These are phyloP conservation scores for Plasmopara halstedii DNA, from an alignment of 352 stramenopile genomes.

Conservation along the genomic window DNA sequence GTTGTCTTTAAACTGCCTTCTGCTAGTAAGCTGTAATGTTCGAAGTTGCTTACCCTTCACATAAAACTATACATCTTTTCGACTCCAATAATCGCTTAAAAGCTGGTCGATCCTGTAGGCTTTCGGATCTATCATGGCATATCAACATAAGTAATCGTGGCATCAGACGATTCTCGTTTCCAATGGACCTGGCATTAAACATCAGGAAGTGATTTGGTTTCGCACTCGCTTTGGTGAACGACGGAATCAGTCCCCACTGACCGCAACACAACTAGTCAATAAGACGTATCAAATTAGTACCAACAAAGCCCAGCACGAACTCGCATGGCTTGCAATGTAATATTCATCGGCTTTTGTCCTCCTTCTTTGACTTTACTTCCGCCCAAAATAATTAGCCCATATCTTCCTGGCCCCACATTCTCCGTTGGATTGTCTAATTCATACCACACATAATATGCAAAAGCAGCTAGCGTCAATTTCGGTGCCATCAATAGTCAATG, in stretches of 20 bases:
- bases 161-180: constrained; percentile 42
- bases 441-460: constrained; percentile 1
- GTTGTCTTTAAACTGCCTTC: not conserved
- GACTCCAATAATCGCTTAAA: constrained; percentile 66
- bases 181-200: constrained; percentile 71
- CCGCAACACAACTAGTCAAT: constrained; percentile 1
- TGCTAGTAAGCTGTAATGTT: not conserved
- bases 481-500: not conserved
- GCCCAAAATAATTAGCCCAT: constrained; percentile 46
- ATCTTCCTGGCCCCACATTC: constrained; percentile 71
- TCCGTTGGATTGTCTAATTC: constrained; percentile 55
- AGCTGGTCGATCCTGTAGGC: constrained; percentile 55
- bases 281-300: not conserved
- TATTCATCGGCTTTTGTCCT: constrained; percentile 9
- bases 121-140: constrained; percentile 45
- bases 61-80: constrained; percentile 75
- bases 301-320: constrained; percentile 19
- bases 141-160: constrained; percentile 28
- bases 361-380: constrained; percentile 1
- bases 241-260: constrained; percentile 76
- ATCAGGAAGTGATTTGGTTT: constrained; percentile 82
- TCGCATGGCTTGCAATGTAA: constrained; percentile 54
- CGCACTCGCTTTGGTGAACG: constrained; percentile 64
- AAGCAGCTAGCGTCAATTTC: not conserved
- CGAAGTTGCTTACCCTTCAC: constrained; percentile 44